Base-by-base conservation (phyloP, 1,139 yeast species). In the Candida buenavistaensis region DNA sequence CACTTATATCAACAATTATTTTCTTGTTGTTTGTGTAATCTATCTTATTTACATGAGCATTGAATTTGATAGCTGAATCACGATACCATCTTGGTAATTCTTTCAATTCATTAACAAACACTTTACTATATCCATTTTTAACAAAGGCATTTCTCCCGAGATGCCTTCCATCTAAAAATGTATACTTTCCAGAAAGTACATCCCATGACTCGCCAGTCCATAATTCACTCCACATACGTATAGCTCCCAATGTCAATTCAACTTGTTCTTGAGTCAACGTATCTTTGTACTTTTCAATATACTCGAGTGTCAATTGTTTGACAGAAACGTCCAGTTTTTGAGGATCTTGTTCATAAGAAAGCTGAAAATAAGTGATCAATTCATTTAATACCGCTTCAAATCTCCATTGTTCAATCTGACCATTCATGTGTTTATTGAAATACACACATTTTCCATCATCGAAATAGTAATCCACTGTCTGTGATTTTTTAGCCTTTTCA, bases 141-240 rank as follows among this genome's bases (percentile, higher is more conserved):
- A 60, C 66, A 41, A 62, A 63, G 1, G 61, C 66, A 36, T 68
- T 68, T 38, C 74, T 55, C 8, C 75, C 74, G 29, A 48, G 34
- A 32, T 60, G 66, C 4, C 36, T 39, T 5, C 40, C 50, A 12
- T 35, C 46, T 3, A 23, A 13, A 39, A 55, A 51, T 3, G 50
- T 32, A 35, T 50, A 48, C 28, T 49, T 56, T 5, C 56, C 60
- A 4, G 62, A 56, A 1, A 57, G 42, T 8, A 37, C 35, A 16
- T 54, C 58, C 66, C 66, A 60, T 25, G 48, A 33, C 26, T 48
- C 55, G 3, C 66, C 66, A 25, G 51, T 57, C 64, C 65, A 60
- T 34, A 60, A 44, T 38, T 60, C 66, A 5, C 53, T 48, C 59
- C 59, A 55, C 49, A 55, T 38, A 14, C 66, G 43, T 3, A 55